Percentiles rank a stretch among this genome's conserved stretches.
Conservation (phyloP, 1,284 basidiomycete species). For the Marasmius tenuissimus region DNA sequence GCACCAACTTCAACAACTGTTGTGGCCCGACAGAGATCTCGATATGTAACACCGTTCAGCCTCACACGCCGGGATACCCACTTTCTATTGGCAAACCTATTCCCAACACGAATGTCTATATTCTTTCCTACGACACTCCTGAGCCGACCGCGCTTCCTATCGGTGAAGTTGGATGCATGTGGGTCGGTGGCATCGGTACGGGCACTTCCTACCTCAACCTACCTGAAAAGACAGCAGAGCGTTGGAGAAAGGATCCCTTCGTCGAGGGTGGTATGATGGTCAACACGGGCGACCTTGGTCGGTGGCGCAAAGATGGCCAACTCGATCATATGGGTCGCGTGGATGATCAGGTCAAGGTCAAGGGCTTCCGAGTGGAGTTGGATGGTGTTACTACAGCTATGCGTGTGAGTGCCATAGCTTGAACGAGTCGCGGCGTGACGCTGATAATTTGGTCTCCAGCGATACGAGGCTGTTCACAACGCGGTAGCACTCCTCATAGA, state of each 20-base stretch:
- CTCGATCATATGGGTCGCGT: conserved; percentile 35
- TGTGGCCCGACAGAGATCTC: conserved; percentile 58
- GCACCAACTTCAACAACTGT: conserved; percentile 47
- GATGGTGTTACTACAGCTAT: conserved; percentile 34
- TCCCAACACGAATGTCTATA: conserved; percentile 54
- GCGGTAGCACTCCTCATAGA: conserved; percentile 31
- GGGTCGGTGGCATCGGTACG: conserved; percentile 35
- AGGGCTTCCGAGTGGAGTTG: conserved; percentile 36
- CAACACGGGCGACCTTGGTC: conserved; percentile 35
- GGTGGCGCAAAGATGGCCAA: conserved; percentile 34
- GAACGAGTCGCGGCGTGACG: neutral
- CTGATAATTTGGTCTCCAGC: conserved; percentile 1
- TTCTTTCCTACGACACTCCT: conserved; percentile 44
- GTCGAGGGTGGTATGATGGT: conserved; percentile 32
- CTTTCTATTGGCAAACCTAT: conserved; percentile 50
- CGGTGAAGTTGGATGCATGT: conserved; percentile 35
- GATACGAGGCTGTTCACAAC: conserved; percentile 18
- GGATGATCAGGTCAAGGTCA: conserved; percentile 37
- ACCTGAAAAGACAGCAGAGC: conserved; percentile 30
- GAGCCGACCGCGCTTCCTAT: conserved; percentile 36
- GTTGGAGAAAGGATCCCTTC: conserved; percentile 32
- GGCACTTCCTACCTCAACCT: conserved; percentile 32
- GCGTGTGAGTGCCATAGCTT: conserved; percentile 19
- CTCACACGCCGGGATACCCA: conserved; percentile 38
- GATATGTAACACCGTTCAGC: conserved; percentile 51